Evolutionary conservation across 495 filamentous ascomycete genomes (phyloP).

Genomic region (Aspergillus egyptiacus): DNA sequence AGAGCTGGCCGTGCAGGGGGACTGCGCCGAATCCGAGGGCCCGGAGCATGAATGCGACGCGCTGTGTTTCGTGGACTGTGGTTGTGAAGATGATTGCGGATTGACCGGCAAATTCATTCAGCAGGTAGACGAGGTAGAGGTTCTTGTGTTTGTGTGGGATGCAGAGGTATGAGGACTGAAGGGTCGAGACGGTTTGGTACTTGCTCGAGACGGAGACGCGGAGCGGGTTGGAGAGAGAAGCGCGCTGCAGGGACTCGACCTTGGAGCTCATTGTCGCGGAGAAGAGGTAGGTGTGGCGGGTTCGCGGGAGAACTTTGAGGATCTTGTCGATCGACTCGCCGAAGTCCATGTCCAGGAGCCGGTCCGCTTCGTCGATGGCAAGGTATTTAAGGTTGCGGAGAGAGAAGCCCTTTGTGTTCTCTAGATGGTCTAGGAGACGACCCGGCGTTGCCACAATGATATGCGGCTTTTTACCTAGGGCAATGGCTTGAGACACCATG

Average conservation of each 20-base stretch:
- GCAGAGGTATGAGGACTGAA: constrained; percentile 78
- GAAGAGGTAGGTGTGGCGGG: constrained; percentile 80
- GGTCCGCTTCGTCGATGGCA: constrained; percentile 92
- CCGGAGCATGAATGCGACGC: constrained; percentile 74
- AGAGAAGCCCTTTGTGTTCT: constrained; percentile 95
- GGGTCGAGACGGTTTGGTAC: constrained; percentile 81
- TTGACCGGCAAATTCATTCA: constrained; percentile 80
- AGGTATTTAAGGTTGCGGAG: constrained; percentile 73
- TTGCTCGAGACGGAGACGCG: constrained; percentile 71
- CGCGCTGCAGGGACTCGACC: constrained; percentile 85
- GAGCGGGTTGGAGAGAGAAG: constrained; percentile 72
- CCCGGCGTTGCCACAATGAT: constrained; percentile 83
- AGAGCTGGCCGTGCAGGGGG: constrained; percentile 85
- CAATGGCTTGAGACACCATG: constrained; percentile 84
- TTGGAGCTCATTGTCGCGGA: constrained; percentile 90
- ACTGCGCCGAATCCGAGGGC: constrained; percentile 78
- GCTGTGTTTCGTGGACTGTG: constrained; percentile 88
- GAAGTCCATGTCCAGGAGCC: constrained; percentile 90
- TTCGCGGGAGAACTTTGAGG: constrained; percentile 66
- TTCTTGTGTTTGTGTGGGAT: constrained; percentile 89
- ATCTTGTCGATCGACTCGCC: constrained; percentile 89
- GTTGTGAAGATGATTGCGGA: constrained; percentile 83
- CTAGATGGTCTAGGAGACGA: constrained; percentile 83
- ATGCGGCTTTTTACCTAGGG: constrained; percentile 87
- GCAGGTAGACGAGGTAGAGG: constrained; percentile 75